Percentiles rank a stretch among this genome's conserved stretches.
These are phyloP conservation scores for Lentinula lateritia DNA, from an alignment of 768 basidiomycete species.

Conservation along the genomic window DNA sequence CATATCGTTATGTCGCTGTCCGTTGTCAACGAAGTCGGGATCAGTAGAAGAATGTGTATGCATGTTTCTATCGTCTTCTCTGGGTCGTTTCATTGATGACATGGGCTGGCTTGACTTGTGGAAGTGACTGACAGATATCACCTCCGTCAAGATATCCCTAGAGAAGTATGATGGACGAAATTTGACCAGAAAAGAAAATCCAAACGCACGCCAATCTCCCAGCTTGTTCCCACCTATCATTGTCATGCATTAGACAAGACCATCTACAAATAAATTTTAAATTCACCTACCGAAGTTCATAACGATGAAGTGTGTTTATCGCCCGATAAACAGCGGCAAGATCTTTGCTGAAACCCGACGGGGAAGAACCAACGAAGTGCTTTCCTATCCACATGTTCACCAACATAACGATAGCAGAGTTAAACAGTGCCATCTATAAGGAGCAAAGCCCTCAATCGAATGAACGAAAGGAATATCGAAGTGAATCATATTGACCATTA, in stretches of 20 bases:
- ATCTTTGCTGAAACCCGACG: background rate
- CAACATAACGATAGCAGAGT: background rate
- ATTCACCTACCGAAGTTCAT: background rate
- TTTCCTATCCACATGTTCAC: conserved; percentile 2
- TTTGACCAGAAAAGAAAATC: background rate
- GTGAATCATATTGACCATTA: background rate
- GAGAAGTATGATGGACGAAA: background rate
- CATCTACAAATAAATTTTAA: background rate
- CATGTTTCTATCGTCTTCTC: background rate
- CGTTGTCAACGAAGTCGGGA: background rate
- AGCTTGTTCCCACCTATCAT: background rate
- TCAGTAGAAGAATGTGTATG: background rate
- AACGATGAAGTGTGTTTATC: background rate
- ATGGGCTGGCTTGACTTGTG: background rate
- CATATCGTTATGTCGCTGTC: background rate
- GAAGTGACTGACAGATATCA: background rate
- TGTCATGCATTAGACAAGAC: background rate
- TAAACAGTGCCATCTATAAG: background rate
- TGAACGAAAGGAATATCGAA: background rate
- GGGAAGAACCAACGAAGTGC: background rate
- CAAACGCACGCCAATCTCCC: background rate
- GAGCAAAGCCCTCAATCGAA: background rate
- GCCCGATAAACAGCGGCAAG: background rate
- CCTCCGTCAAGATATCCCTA: background rate
- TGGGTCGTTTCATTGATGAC: background rate